Evolutionary conservation across 2,329 filamentous ascomycete genomes (phyloP).

Genomic region (Neoascochyta sp.): DNA sequence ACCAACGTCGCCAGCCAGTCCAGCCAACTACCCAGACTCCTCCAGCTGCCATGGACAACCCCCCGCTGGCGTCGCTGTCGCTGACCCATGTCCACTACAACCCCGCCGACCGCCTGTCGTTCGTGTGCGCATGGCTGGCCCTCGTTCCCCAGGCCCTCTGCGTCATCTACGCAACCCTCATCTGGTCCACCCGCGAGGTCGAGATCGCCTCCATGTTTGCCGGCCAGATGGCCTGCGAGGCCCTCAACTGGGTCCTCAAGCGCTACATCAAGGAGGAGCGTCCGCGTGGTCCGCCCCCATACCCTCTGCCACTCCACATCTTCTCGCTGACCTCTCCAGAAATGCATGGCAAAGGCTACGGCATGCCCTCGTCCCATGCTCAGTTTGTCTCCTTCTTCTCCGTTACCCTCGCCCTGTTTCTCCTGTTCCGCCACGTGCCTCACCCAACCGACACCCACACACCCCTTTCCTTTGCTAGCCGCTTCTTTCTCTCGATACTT

Average conservation of each 20-base stretch:
- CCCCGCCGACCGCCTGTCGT: conserved; percentile 77
- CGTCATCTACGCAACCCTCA: conserved; percentile 82
- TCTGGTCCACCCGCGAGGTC: conserved; percentile 86
- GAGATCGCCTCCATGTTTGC: conserved; percentile 87
- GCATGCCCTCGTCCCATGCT: conserved; percentile 93
- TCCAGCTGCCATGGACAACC: conserved; percentile 51
- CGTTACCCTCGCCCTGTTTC: conserved; percentile 76
- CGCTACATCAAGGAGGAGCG: conserved; percentile 88
- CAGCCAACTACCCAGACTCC: no score
- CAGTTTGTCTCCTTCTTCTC: conserved; percentile 95
- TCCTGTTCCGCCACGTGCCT: conserved; percentile 68
- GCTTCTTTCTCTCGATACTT: conserved; percentile 50
- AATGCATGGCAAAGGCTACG: conserved; percentile 86
- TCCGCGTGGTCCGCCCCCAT: conserved; percentile 62
- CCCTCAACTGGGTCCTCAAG: conserved; percentile 84
- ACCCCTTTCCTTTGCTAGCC: conserved; percentile 60
- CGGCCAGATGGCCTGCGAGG: conserved; percentile 89
- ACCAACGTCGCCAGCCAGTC: no score
- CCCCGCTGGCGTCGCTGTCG: conserved; percentile 80
- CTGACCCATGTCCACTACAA: conserved; percentile 98
- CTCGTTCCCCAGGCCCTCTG: conserved; percentile 89
- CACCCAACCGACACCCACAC: conserved; percentile 47
- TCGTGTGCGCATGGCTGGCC: conserved; percentile 87
- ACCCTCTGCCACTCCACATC: neutral
- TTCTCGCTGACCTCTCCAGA: conserved; percentile 40